A percentile compares a stretch with the other conserved stretches of the same genome.
Evolutionary conservation across 2,329 filamentous ascomycete genomes (phyloP).

Genomic region (Fusarium austroafricanum): DNA sequence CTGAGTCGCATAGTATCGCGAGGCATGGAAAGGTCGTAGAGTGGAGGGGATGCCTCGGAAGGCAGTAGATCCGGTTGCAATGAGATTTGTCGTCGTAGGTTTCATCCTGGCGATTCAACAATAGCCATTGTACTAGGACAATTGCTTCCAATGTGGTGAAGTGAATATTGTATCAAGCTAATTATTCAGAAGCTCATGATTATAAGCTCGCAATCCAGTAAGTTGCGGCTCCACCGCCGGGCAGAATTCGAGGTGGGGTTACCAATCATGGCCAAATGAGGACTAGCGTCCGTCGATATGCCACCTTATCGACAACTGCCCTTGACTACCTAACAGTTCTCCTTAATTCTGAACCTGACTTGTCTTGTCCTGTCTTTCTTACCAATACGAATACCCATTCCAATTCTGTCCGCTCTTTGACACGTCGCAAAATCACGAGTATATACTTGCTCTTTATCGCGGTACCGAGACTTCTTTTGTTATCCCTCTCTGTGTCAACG

Average conservation of each 20-base stretch:
- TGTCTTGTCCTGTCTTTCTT: conserved; percentile 37
- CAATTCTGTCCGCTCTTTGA: conserved; percentile 33
- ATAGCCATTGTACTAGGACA: conserved; percentile 51
- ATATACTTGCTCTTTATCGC: conserved; percentile 2
- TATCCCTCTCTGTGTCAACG: conserved; percentile 12
- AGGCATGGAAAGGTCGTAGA: conserved; percentile 53
- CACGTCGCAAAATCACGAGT: conserved; percentile 28
- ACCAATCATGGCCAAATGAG: conserved; percentile 48
- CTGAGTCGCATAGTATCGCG: conserved; percentile 70
- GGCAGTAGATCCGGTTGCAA: conserved; percentile 50
- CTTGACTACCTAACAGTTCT: conserved; percentile 45
- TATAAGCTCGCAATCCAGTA: conserved; percentile 7
- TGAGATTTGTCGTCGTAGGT: conserved; percentile 53
- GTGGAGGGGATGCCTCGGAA: conserved; percentile 45
- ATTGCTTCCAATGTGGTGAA: conserved; percentile 11
- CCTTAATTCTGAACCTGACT: conserved; percentile 48
- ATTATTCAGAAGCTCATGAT: conserved; percentile 5
- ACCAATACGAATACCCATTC: conserved; percentile 24
- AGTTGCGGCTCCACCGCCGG: conserved; percentile 50
- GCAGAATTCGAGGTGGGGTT: conserved; percentile 50
- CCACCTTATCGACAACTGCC: conserved; percentile 54
- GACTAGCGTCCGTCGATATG: conserved; percentile 55
- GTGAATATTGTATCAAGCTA: not conserved
- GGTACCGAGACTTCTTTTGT: not conserved
- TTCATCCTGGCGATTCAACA: conserved; percentile 59